Evolutionary conservation across 2,329 filamentous ascomycete genomes (phyloP), one percentile per base, ranked within the genome.

Genomic region (Triangularia verruculosa): DNA sequence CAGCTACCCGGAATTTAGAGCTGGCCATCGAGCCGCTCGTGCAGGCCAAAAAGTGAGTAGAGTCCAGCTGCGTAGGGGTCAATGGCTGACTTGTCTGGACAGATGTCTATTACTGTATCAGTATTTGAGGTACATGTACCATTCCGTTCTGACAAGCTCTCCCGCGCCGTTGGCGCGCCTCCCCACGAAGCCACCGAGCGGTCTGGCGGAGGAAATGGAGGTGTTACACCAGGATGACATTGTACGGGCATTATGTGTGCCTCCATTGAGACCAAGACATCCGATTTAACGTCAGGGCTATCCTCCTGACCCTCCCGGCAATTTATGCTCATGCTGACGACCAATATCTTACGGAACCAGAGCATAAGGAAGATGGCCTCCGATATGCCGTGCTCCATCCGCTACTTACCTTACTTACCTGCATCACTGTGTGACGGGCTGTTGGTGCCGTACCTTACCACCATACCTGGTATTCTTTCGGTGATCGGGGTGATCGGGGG

Each of bases 251-350:
- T 54, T 54, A 24, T 59, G 52, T 59, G 39, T 59, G 30, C 52
- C 51, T 20, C 32, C 52, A 51, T 57, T 62, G 60, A 60, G 62
- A 52, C 56, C 63, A 56, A 39, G 54, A 17, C 30, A 27, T 62
- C 52, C 58, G 47, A 62, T 62, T 64, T 39, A 62, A 63, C 57
- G 20, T 61, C 28, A 56, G 55, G 54, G 59, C 32, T 61, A 61
- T 52, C 57, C 65, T 47, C 65, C 63, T 67, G 63, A 67, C 63
- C 64, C 32, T 61, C 60, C 53, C 39, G 56, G 27, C 62, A 52
- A 63, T 61, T 63, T 59, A 63, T 54, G 25, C 59, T 30, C 43
- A 57, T 58, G 58, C 63, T 63, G 63, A 61, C 65, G 39, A 62
- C 63, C 22, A 24, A 54, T 27, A 25, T 28, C 22, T 54, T 15